Evolutionary conservation across 176 grass and related monocot genomes (phyloP).

Genomic region (Eragrostis nindensis): DNA sequence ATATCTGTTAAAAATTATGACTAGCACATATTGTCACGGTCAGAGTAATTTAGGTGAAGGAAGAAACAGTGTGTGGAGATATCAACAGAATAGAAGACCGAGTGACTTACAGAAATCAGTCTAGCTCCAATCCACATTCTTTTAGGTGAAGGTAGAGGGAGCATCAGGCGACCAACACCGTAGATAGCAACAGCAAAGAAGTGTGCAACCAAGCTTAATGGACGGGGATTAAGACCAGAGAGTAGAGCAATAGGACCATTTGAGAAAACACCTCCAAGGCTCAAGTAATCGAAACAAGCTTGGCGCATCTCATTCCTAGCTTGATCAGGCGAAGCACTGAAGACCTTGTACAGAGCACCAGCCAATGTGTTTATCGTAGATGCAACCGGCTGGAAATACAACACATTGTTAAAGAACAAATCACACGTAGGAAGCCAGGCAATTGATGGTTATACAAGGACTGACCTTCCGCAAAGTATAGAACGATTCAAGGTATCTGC

Average conservation of each 20-base stretch:
- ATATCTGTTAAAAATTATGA: not conserved
- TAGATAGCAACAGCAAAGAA: conserved; percentile 99
- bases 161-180: conserved; percentile 82
- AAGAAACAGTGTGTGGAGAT: not conserved
- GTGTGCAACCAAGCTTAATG: conserved; percentile 90
- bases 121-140: conserved; percentile 79
- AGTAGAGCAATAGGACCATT: conserved; percentile 84
- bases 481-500: conserved; percentile 96
- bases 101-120: conserved; percentile 81
- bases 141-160: conserved; percentile 82
- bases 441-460: not conserved
- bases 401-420: not conserved
- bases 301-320: conserved; percentile 94
- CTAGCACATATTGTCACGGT: not conserved
- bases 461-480: conserved; percentile 93
- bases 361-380: conserved; percentile 99
- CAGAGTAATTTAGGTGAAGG: not conserved
- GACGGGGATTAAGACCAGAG: conserved; percentile 92
- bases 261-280: conserved; percentile 87
- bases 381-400: conserved; percentile 76
- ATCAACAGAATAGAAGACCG: not conserved
- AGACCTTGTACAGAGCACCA: conserved; percentile 96
- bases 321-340: conserved; percentile 83
- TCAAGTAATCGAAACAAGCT: conserved; percentile 97
- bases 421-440: not conserved